phyloP scores from a whole-genome alignment of 2,329 filamentous ascomycete species.

The Alternaria arborescens region DNA sequence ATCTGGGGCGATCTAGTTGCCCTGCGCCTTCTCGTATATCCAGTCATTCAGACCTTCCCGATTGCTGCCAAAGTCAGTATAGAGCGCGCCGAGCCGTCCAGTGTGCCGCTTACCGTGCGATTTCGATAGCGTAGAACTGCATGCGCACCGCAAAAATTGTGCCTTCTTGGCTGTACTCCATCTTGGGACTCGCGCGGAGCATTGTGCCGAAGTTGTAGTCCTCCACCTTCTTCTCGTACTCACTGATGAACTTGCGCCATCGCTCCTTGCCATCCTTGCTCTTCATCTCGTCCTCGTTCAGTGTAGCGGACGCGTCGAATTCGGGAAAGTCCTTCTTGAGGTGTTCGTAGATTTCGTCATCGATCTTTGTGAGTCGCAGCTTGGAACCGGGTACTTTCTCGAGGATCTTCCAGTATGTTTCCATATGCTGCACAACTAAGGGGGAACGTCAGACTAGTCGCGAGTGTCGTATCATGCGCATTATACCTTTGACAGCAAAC shows the following conservation, averaged over 20 bases:
- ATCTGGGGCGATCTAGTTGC: conserved; percentile 26
- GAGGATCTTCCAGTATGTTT: conserved; percentile 96
- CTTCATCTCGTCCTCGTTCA: conserved; percentile 97
- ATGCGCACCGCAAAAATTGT: conserved; percentile 89
- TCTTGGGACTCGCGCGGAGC: conserved; percentile 78
- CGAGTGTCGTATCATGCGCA: background rate
- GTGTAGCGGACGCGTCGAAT: conserved; percentile 80
- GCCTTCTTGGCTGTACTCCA: conserved; percentile 85
- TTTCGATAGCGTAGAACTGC: conserved; percentile 85
- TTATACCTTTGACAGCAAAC: conserved; percentile 90
- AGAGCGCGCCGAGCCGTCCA: background rate
- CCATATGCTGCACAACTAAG: conserved; percentile 87
- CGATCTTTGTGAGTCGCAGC: conserved; percentile 89
- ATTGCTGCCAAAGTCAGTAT: conserved; percentile 65
- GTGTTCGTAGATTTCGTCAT: conserved; percentile 93
- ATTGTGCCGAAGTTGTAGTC: conserved; percentile 99
- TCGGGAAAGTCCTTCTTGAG: conserved; percentile 90
- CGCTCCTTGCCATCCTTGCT: conserved; percentile 92
- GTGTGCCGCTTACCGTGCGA: conserved; percentile 64
- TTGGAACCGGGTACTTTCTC: conserved; percentile 89
- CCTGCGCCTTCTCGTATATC: conserved; percentile 85
- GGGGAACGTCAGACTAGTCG: conserved; percentile 26
- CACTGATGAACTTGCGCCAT: conserved; percentile 94
- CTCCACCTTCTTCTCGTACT: conserved; percentile 92
- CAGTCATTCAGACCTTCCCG: conserved; percentile 91